Evolutionary conservation across 306 rosid genomes (phyloP), one percentile per base, ranked within the genome.

Genomic region (Cucumis hystrix): DNA sequence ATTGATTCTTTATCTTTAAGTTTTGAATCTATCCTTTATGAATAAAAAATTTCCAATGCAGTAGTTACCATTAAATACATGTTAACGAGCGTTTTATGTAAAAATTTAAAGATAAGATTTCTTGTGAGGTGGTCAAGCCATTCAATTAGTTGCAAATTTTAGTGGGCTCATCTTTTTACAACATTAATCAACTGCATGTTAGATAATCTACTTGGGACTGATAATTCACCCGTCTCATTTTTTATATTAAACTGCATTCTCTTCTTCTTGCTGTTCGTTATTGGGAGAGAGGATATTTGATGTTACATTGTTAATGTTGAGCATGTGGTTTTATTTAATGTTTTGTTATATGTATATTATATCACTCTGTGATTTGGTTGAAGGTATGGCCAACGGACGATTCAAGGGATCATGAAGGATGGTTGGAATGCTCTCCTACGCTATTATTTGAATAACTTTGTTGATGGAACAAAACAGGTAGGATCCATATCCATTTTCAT

Each of bases 391-490:
- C 87, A 91, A 80, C 93, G 99, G 78, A 90, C 99, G 57, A 9
- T 91, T 55, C 89, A 88, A 76, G 99, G 99, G 77, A 83, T 96
- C 23, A 3, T 87, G 68, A 87, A 87, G 35, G 99, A 96, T 88
- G 89, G 96, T 60, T 30, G 77, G 56, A 89, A 88, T 87, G 83
- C 99, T 76, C 97, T 96, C 79, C 78, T 74, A 59, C 96, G 97
- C 65, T 96, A 96, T 84, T 96, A 96, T 87, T 84, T 83, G 77
- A 96, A 91, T 81, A 96, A 96, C 74, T 92, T 96, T 83, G 2
- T 59, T 39, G 99, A 96, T 80, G 99, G 98, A 85, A 84, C 92
- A 77, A 96, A 91, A 79, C 98, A 96, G 96, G 99, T 89, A 43
- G 45, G 83, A 69, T 37, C 63, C 41, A 81, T 77, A 79, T 81